A percentile compares a stretch with the other conserved stretches of the same genome.
phyloP scores from a whole-genome alignment of 2,329 filamentous ascomycete species.

The Sporothrix pseudoabietina region DNA sequence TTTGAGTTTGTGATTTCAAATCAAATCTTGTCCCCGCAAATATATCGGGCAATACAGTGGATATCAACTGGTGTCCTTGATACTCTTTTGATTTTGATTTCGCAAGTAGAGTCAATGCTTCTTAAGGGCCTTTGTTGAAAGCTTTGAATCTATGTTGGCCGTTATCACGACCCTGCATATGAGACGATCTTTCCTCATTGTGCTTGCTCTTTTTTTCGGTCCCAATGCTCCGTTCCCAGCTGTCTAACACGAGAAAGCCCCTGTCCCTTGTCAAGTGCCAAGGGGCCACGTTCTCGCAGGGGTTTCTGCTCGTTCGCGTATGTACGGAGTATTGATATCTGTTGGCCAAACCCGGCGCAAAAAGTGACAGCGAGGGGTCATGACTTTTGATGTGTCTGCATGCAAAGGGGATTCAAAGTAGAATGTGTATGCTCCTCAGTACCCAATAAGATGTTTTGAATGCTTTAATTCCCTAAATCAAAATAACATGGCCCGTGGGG shows the following conservation, averaged over 20 bases:
- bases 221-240: slow-evolving; percentile 7
- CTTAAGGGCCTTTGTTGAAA: neutral
- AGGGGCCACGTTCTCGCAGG: slow-evolving; percentile 11
- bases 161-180: slow-evolving; percentile 5
- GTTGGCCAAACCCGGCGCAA: neutral
- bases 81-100: neutral
- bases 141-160: too few relatives aligned
- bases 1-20: neutral
- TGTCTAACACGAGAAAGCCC: slow-evolving; percentile 10
- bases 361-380: neutral
- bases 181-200: neutral
- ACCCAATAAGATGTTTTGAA: slow-evolving; percentile 3
- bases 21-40: neutral
- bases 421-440: neutral
- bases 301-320: neutral
- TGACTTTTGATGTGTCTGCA: neutral
- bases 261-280: slow-evolving; percentile 8
- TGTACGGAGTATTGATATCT: neutral
- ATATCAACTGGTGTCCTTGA: neutral
- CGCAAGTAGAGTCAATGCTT: too few relatives aligned
- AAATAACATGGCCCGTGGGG: slow-evolving; percentile 22
- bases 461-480: slow-evolving; percentile 11
- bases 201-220: neutral
- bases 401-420: neutral
- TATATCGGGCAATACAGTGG: neutral